phyloP scores from a whole-genome alignment of 2,329 filamentous ascomycete species.

The Colletotrichum sp. region DNA sequence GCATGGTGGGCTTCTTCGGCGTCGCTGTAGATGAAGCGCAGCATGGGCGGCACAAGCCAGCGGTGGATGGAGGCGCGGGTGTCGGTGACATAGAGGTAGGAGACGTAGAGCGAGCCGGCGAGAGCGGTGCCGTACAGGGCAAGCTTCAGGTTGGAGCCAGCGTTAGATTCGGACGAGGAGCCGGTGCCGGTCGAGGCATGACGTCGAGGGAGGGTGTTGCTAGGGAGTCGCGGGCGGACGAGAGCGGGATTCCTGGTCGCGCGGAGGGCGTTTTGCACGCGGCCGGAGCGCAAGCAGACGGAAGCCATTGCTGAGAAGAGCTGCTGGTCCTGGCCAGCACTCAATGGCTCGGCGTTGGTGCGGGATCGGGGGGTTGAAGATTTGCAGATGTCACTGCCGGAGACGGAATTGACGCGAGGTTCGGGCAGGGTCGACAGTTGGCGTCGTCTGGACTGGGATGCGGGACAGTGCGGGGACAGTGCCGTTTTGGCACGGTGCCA shows the following conservation, averaged over 20 bases:
- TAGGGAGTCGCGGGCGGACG: slow-evolving; percentile 26
- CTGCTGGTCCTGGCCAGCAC: slow-evolving; percentile 31
- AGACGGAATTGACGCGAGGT: neutral
- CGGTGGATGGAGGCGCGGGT: slow-evolving; percentile 74
- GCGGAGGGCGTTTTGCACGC: slow-evolving; percentile 26
- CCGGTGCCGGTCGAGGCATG: slow-evolving; percentile 29
- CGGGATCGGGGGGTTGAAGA: neutral
- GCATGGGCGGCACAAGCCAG: slow-evolving; percentile 67
- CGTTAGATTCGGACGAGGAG: slow-evolving; percentile 29
- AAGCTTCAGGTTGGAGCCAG: slow-evolving; percentile 37
- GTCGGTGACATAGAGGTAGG: slow-evolving; percentile 76
- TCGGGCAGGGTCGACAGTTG: neutral
- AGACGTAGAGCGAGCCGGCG: slow-evolving; percentile 46
- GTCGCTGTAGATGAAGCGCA: slow-evolving; percentile 73
- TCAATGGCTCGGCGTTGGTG: slow-evolving; percentile 33
- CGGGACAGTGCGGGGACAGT: neutral
- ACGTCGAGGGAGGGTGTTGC: slow-evolving; percentile 30
- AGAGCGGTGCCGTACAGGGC: slow-evolving; percentile 45
- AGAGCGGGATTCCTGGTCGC: slow-evolving; percentile 14
- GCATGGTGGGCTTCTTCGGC: slow-evolving; percentile 92
- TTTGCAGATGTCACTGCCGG: neutral
- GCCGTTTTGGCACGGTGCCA: neutral
- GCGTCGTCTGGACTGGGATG: neutral
- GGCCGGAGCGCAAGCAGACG: slow-evolving; percentile 29
- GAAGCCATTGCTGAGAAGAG: slow-evolving; percentile 32